Conservation (phyloP, 1,284 basidiomycete species). For the Melanopsichium pennsylvanicum region DNA sequence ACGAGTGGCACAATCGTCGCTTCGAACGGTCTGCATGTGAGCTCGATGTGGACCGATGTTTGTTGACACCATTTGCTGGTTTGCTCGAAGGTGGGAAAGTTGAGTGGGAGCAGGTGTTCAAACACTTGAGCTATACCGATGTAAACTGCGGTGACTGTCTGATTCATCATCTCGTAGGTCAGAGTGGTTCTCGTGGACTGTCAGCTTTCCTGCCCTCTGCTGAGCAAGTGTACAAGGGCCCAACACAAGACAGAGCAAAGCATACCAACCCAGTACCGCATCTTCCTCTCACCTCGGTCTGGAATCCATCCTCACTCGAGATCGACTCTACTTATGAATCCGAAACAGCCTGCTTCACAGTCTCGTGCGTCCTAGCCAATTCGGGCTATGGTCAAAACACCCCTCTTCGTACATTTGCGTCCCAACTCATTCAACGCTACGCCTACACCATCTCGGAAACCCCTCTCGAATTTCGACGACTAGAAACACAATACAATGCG, state of each 20-base stretch:
- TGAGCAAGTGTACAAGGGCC: conserved; percentile 10
- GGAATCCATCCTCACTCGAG: conserved; percentile 3
- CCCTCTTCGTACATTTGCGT: conserved; percentile 16
- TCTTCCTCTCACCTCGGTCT: conserved; percentile 26
- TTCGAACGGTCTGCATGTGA: conserved; percentile 31
- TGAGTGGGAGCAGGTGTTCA: conserved; percentile 43
- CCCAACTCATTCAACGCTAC: conserved; percentile 40
- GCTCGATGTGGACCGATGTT: conserved; percentile 28
- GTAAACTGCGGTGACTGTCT: conserved; percentile 47
- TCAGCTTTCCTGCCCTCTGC: conserved; percentile 31
- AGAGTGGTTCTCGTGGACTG: conserved; percentile 33
- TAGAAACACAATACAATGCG: conserved; percentile 25
- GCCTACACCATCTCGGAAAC: conserved; percentile 38
- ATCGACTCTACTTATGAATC: conserved; percentile 1
- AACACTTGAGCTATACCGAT: conserved; percentile 29
- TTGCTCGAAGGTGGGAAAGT: neutral
- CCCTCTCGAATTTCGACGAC: conserved; percentile 28
- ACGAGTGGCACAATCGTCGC: conserved; percentile 16
- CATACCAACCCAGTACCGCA: conserved; percentile 16
- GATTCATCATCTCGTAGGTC: conserved; percentile 34
- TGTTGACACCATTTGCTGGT: conserved; percentile 6
- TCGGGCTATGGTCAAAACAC: conserved; percentile 20
- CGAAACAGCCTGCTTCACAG: conserved; percentile 29
- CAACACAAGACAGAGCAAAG: neutral
- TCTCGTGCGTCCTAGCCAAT: conserved; percentile 17